These are phyloP conservation scores for Saccharomycopsis vini DNA, from an alignment of 805 yeast genomes.

Conservation along the genomic window DNA sequence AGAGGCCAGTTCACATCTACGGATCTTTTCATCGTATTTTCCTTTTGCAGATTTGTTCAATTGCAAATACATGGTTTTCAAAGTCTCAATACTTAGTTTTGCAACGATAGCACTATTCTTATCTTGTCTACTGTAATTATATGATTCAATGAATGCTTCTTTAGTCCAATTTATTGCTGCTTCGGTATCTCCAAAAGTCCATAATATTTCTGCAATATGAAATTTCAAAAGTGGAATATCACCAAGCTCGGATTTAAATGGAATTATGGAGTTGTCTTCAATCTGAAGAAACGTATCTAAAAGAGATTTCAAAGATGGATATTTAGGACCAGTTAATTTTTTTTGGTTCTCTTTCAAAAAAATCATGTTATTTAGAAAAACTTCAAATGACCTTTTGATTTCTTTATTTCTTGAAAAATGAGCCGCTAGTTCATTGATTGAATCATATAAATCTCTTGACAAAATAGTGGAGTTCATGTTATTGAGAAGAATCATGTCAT, in stretches of 20 bases:
- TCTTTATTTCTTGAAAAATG: slow-evolving; percentile 20
- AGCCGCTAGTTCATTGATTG: slow-evolving; percentile 23
- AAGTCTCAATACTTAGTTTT: slow-evolving; percentile 29
- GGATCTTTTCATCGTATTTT: slow-evolving; percentile 14
- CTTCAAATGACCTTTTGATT: slow-evolving; percentile 25
- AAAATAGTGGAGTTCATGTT: slow-evolving; percentile 2
- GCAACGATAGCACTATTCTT: slow-evolving; percentile 32
- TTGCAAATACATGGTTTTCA: slow-evolving; percentile 27
- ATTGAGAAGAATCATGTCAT: slow-evolving; percentile 3
- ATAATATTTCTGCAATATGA: slow-evolving; percentile 35
- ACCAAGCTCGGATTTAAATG: slow-evolving; percentile 17
- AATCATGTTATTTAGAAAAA: slow-evolving; percentile 28
- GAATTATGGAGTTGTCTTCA: slow-evolving; percentile 11
- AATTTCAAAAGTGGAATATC: slow-evolving; percentile 31
- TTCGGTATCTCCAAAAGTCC: slow-evolving; percentile 26
- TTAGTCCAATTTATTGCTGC: slow-evolving; percentile 35
- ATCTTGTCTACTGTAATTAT: slow-evolving; percentile 26
- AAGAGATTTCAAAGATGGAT: slow-evolving; percentile 4
- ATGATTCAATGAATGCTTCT: slow-evolving; percentile 29
- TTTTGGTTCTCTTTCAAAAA: slow-evolving; percentile 23
- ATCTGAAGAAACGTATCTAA: slow-evolving; percentile 7
- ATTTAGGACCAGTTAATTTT: neutral
- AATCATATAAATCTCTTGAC: slow-evolving; percentile 21
- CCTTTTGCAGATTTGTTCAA: slow-evolving; percentile 15
- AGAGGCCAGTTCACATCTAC: slow-evolving; percentile 16